phyloP scores from a whole-genome alignment of 176 grass and related monocot species.

The Microstegium vimineum region DNA sequence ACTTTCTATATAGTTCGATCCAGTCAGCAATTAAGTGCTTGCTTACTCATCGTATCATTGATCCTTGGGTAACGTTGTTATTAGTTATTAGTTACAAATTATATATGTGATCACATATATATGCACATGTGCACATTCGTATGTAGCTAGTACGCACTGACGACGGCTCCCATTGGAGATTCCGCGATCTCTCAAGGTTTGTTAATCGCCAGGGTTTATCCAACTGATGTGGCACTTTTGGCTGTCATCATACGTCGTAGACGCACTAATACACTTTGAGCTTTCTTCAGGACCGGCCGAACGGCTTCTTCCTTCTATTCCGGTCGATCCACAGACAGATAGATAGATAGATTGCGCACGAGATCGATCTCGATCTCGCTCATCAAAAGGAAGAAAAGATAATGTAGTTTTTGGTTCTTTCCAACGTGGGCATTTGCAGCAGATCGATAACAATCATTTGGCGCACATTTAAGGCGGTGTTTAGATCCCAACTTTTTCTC shows the following conservation, averaged over 20 bases:
- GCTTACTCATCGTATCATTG: conserved; percentile 29
- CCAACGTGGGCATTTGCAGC: background rate
- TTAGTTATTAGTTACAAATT: background rate
- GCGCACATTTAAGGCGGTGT: conserved; percentile 19
- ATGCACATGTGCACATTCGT: background rate
- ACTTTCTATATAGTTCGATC: conserved; percentile 7
- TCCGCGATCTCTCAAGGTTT: background rate
- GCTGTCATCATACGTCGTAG: background rate
- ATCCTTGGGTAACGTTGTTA: background rate
- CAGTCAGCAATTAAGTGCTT: conserved; percentile 20
- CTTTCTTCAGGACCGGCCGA: background rate
- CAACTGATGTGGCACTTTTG: conserved; percentile 34
- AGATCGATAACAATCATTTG: conserved; percentile 28
- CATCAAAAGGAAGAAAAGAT: background rate
- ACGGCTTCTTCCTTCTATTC: too few relatives aligned
- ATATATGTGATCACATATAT: conserved; percentile 22
- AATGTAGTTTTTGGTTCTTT: background rate
- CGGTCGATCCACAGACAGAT: background rate
- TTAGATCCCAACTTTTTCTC: too few relatives aligned
- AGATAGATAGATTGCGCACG: background rate
- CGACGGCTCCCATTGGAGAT: conserved; percentile 17
- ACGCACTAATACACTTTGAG: background rate
- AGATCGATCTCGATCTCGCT: background rate
- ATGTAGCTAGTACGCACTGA: conserved; percentile 7
- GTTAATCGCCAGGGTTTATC: conserved; percentile 47